phyloP scores from a whole-genome alignment of 2,329 filamentous ascomycete species.

The Sclerotinia nivalis region DNA sequence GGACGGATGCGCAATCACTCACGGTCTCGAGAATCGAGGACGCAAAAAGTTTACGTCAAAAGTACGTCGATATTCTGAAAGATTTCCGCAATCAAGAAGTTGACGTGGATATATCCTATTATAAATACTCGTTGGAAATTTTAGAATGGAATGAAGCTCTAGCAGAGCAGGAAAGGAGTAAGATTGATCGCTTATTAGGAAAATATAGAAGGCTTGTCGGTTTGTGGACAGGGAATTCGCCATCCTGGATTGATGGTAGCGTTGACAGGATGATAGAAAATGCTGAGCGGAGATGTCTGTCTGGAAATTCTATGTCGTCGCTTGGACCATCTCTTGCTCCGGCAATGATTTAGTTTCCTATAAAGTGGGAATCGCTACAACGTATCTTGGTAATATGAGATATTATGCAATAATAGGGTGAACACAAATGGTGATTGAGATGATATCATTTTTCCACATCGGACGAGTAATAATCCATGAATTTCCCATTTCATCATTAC shows the following conservation, averaged over 20 bases:
- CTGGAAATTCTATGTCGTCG: not conserved
- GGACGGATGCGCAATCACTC: not conserved
- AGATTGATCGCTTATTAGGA: not conserved
- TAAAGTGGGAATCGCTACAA: not conserved
- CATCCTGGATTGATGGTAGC: constrained; percentile 8
- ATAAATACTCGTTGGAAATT: constrained; percentile 31
- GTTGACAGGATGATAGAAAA: constrained; percentile 16
- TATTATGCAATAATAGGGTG: not conserved
- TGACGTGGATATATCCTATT: constrained; percentile 28
- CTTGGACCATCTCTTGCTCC: not conserved
- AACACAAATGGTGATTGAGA: not conserved
- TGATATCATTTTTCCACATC: not conserved
- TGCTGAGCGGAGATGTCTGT: not conserved
- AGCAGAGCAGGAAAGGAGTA: constrained; percentile 17
- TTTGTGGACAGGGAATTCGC: constrained; percentile 7
- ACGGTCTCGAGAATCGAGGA: not conserved
- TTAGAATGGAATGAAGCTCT: constrained; percentile 26
- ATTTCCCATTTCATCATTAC: accelerated
- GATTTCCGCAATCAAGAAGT: constrained; percentile 27
- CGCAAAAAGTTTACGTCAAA: constrained; percentile 17
- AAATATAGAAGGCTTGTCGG: constrained; percentile 22
- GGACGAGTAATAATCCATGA: not conserved
- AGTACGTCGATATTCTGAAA: constrained; percentile 29
- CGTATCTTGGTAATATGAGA: not conserved
- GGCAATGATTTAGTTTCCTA: not conserved